Percentiles rank a stretch among this genome's conserved stretches.
phyloP scores from a whole-genome alignment of 129 eudicot species.

The Escallonia herrerae region DNA sequence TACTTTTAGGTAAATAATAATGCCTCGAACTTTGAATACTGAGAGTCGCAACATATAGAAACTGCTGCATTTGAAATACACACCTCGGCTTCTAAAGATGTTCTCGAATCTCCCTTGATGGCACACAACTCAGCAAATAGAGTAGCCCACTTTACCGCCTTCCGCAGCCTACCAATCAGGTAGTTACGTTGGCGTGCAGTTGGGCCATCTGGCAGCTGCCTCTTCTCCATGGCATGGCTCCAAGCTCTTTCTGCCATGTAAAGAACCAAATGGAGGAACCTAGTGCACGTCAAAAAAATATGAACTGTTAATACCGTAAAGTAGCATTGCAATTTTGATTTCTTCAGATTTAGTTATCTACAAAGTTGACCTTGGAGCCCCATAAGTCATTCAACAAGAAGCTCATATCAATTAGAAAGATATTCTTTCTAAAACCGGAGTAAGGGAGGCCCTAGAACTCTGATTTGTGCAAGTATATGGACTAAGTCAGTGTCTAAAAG shows the following conservation, averaged over 20 bases:
- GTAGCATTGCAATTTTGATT: neutral
- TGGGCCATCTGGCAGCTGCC: slow-evolving; percentile 92
- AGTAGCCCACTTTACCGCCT: slow-evolving; percentile 92
- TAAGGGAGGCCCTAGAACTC: too few relatives aligned
- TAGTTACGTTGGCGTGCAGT: slow-evolving; percentile 86
- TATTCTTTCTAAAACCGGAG: too few relatives aligned
- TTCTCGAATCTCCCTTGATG: slow-evolving; percentile 87
- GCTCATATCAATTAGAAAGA: too few relatives aligned
- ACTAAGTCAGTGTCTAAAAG: too few relatives aligned
- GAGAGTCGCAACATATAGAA: neutral
- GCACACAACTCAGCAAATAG: slow-evolving; percentile 80
- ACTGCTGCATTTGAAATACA: neutral
- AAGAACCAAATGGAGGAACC: slow-evolving; percentile 95
- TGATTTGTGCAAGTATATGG: too few relatives aligned
- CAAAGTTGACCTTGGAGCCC: too few relatives aligned
- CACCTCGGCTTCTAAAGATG: slow-evolving; percentile 98
- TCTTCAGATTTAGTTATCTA: too few relatives aligned
- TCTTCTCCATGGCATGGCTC: slow-evolving; percentile 99
- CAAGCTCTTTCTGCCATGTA: slow-evolving; percentile 95
- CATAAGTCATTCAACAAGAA: too few relatives aligned
- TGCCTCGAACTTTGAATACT: too few relatives aligned
- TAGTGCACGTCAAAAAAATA: slow-evolving; percentile 16
- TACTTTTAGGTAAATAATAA: too few relatives aligned
- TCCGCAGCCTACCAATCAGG: slow-evolving; percentile 82
- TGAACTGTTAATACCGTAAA: neutral